These are phyloP conservation scores for Psilocybe sp. DNA, from an alignment of 768 basidiomycete genomes.

Conservation along the genomic window DNA sequence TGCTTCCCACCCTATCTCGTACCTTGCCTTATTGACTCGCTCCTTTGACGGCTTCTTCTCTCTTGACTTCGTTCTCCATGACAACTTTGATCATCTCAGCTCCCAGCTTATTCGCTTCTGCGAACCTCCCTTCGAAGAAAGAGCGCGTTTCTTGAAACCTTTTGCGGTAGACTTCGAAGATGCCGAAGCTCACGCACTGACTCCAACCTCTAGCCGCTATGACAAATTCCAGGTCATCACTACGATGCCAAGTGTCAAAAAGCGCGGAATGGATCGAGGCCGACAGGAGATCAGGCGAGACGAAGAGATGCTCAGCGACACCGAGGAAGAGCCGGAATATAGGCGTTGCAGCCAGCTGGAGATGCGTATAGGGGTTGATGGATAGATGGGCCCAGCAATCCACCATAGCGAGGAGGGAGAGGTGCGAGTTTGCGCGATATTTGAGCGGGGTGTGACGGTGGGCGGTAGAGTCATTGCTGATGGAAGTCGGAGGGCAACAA, in stretches of 20 bases:
- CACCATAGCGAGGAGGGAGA: slow-evolving; percentile 95
- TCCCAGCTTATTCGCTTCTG: slow-evolving; percentile 78
- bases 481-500: slow-evolving; percentile 11
- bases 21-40: neutral
- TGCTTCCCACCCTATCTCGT: no score
- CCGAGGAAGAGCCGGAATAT: slow-evolving; percentile 97
- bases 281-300: slow-evolving; percentile 46
- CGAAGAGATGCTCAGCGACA: slow-evolving; percentile 93
- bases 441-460: slow-evolving; percentile 37
- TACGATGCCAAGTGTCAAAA: slow-evolving; percentile 73
- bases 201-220: slow-evolving; percentile 94
- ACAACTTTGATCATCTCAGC: slow-evolving; percentile 90
- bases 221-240: slow-evolving; percentile 93
- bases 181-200: slow-evolving; percentile 90
- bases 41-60: slow-evolving; percentile 26
- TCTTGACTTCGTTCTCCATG: slow-evolving; percentile 53
- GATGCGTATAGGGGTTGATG: slow-evolving; percentile 88
- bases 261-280: slow-evolving; percentile 68
- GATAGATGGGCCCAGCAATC: slow-evolving; percentile 92
- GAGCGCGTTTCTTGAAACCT: slow-evolving; percentile 76
- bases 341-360: slow-evolving; percentile 92
- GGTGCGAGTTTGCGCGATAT: slow-evolving; percentile 79
- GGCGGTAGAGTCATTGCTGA: neutral
- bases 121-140: slow-evolving; percentile 88
- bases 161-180: slow-evolving; percentile 81